These are phyloP conservation scores for Escovopsis sp. DNA, from an alignment of 2,329 filamentous ascomycete species.

Conservation along the genomic window DNA sequence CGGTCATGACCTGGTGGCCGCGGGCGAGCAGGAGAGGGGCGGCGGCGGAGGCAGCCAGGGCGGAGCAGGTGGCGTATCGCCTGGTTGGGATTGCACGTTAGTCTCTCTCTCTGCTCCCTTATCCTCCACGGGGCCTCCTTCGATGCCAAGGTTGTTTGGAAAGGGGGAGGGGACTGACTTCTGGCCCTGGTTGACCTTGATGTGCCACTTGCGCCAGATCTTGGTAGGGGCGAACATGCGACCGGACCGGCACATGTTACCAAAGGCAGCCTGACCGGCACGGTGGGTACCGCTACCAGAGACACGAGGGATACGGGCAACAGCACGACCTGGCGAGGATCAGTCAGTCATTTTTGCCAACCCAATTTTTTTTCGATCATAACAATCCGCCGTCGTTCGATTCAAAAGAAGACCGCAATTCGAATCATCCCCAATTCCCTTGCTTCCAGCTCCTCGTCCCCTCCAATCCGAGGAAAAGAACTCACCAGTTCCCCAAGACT, in stretches of 20 bases:
- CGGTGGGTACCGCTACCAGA: conserved; percentile 99
- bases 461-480: conserved; percentile 15
- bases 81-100: conserved; percentile 26
- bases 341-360: not conserved
- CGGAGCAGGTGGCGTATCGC: conserved; percentile 95
- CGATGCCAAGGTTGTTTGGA: not conserved
- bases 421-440: not conserved
- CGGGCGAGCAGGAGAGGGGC: conserved; percentile 91
- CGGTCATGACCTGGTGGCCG: conserved; percentile 83
- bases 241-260: conserved; percentile 99
- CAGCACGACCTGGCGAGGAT: conserved; percentile 66
- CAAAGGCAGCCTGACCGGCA: conserved; percentile 98
- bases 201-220: conserved; percentile 99
- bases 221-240: conserved; percentile 99
- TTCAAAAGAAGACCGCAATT: not conserved
- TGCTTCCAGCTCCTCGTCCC: not conserved
- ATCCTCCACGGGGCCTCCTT: not conserved
- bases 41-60: conserved; percentile 89
- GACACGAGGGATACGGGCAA: conserved; percentile 99
- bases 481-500: conserved; percentile 99
- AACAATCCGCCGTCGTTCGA: not conserved
- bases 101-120: conserved; percentile 1
- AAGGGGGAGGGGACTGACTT: conserved; percentile 44
- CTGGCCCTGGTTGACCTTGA: conserved; percentile 99
- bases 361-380: not conserved